Conservation (phyloP, 2,329 filamentous ascomycete species). For the Trichoderma gracile region DNA sequence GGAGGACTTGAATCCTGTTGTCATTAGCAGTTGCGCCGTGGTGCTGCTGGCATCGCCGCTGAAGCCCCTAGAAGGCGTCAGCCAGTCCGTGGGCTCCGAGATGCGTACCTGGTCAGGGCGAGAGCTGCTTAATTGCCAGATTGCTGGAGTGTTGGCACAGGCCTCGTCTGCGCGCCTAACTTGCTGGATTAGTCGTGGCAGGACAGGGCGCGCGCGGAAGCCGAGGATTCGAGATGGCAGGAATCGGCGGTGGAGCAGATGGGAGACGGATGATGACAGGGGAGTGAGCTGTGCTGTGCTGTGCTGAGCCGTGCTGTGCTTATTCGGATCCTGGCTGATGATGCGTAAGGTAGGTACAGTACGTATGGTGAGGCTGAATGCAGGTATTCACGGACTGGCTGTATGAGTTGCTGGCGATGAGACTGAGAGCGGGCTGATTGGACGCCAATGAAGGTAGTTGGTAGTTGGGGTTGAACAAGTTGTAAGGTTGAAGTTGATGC, state of each 20-base stretch:
- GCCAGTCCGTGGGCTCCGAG: slow-evolving; percentile 12
- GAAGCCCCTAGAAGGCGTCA: slow-evolving; percentile 1
- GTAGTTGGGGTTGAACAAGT: too few species aligned
- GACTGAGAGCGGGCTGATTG: too few species aligned
- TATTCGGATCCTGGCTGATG: too few species aligned
- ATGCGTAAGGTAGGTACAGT: too few species aligned
- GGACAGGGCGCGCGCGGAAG: background rate
- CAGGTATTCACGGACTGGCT: background rate
- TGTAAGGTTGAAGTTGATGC: too few species aligned
- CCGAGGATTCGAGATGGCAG: slow-evolving; percentile 14
- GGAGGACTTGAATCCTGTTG: background rate
- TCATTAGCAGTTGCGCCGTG: too few species aligned
- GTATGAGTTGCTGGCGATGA: background rate
- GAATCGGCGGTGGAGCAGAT: slow-evolving; percentile 12
- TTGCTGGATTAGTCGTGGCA: slow-evolving; percentile 1
- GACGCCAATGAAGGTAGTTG: too few species aligned
- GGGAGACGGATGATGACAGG: background rate
- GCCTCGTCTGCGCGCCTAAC: slow-evolving; percentile 1
- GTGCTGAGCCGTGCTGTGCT: too few species aligned
- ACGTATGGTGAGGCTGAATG: background rate
- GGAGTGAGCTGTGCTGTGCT: background rate
- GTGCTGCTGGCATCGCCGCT: too few species aligned
- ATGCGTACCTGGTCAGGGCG: slow-evolving; percentile 1
- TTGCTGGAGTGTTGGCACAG: background rate
- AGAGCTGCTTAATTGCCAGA: too few species aligned